Base-by-base conservation (phyloP, 345 rosid genomes). In the Euphorbia tirucalli region DNA sequence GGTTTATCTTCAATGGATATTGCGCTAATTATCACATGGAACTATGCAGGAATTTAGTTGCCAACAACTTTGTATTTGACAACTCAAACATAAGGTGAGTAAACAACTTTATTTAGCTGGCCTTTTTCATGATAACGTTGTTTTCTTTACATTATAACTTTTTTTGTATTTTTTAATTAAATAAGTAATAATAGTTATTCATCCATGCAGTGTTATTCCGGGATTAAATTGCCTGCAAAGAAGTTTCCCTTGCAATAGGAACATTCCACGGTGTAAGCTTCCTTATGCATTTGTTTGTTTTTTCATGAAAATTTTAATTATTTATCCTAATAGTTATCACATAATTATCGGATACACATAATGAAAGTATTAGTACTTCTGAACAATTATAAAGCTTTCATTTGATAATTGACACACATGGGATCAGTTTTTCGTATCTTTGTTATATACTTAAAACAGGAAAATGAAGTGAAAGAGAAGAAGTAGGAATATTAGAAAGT, bases 211-310 rank as follows among this genome's bases (percentile, higher is more conserved):
- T 58, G 52, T 71, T 22, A 59, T 83, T 2, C 85, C 77, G 21
- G 79, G 83, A 70, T 62, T 79, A 72, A 70, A 79, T 19, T 79
- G 85, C 50, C 81, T 83, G 5, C 83, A 83, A 48, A 80, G 79
- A 73, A 72, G 71, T 44, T 79, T 79, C 48, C 76, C 62, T 7
- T 79, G 83, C 78, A 77, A 77, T 32, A 75, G 74, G 46, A 70
- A 77, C 43, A 3, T 56, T 55, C 78, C 79, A 28, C 75, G 65
- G 2, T 83, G 86, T 75, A 78, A 73, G 81, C 70, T 74, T 44
- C 28, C 28, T 39, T 61, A 21, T 25, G 25, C 22, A 7, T 15
- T 46, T 59, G 58, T 60, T 28, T 59, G 49, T 11, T 11, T 65
- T 72, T 22, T 14, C 21, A 24, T 44, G 19, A 19, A 37, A 44